Evolutionary conservation across 1,139 yeast species (phyloP).

Genomic region (Kodamaea alishanica): DNA sequence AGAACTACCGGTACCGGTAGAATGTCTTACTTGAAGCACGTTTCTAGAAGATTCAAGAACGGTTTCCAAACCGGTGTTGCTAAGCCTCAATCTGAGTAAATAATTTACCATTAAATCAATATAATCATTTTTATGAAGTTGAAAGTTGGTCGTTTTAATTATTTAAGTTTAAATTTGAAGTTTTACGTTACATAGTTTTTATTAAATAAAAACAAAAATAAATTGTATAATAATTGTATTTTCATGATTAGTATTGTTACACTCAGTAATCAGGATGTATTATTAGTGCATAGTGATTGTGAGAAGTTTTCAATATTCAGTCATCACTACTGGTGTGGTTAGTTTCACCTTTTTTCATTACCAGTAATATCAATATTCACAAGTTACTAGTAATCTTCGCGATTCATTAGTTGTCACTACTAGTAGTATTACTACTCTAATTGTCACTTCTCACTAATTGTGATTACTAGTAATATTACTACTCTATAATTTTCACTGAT

Average conservation of each 20-base stretch:
- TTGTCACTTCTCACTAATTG: too few species aligned
- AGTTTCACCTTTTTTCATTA: too few species aligned
- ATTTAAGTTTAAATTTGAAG: conserved; percentile 1
- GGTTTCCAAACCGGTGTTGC: conserved; percentile 93
- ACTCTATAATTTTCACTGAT: too few species aligned
- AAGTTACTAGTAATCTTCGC: too few species aligned
- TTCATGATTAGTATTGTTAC: neutral
- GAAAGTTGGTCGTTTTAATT: conserved; percentile 3
- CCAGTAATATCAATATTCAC: too few species aligned
- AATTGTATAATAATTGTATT: conserved; percentile 8
- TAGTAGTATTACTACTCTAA: too few species aligned
- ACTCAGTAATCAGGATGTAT: too few species aligned
- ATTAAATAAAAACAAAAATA: conserved; percentile 7
- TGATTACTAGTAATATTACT: too few species aligned
- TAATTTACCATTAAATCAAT: neutral
- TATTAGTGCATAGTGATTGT: too few species aligned
- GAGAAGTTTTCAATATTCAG: too few species aligned
- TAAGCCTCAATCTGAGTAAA: conserved; percentile 49
- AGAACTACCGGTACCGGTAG: conserved; percentile 99
- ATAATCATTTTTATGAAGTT: neutral
- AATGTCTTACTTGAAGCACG: conserved; percentile 96
- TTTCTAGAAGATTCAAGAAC: conserved; percentile 97
- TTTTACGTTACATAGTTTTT: conserved; percentile 7
- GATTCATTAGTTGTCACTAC: too few species aligned
- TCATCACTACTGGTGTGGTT: too few species aligned